These are phyloP conservation scores for Hygrophorus pudorinus DNA, from an alignment of 768 basidiomycete genomes.

Conservation along the genomic window DNA sequence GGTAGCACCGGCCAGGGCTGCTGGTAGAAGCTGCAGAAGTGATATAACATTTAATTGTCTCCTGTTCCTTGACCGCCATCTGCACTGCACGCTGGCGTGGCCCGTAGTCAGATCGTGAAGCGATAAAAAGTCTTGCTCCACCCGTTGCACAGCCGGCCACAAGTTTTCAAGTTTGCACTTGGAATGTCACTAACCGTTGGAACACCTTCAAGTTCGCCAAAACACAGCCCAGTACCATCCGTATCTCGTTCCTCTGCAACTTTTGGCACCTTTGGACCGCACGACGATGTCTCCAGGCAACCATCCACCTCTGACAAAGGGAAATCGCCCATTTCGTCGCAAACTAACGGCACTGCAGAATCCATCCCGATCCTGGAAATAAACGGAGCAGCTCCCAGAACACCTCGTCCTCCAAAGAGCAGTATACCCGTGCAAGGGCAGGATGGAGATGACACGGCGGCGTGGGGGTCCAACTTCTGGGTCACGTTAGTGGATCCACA, in stretches of 20 bases:
- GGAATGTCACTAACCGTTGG: background rate
- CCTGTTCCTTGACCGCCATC: constrained; percentile 1
- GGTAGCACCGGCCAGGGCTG: background rate
- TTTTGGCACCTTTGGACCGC: background rate
- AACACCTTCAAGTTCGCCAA: background rate
- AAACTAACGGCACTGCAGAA: too few relatives aligned
- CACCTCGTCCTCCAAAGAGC: constrained; percentile 11
- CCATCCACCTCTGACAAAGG: background rate
- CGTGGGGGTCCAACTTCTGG: constrained; percentile 92
- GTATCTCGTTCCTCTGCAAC: background rate
- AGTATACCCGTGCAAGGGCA: constrained; percentile 7
- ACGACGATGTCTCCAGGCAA: background rate
- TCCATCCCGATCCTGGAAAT: too few relatives aligned
- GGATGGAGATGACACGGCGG: constrained; percentile 38
- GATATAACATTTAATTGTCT: background rate
- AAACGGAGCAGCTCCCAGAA: constrained; percentile 13
- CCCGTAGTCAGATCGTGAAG: background rate
- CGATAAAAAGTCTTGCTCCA: too few relatives aligned
- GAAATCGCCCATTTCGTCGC: background rate
- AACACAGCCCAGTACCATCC: background rate
- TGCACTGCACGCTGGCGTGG: background rate
- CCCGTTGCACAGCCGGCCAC: too few relatives aligned
- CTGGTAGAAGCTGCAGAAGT: constrained; percentile 26
- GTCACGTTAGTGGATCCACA: constrained; percentile 88
- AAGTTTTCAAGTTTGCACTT: too few relatives aligned